Base-by-base conservation (phyloP, 2,329 filamentous ascomycete genomes). In the Colletotrichum australisinense region DNA sequence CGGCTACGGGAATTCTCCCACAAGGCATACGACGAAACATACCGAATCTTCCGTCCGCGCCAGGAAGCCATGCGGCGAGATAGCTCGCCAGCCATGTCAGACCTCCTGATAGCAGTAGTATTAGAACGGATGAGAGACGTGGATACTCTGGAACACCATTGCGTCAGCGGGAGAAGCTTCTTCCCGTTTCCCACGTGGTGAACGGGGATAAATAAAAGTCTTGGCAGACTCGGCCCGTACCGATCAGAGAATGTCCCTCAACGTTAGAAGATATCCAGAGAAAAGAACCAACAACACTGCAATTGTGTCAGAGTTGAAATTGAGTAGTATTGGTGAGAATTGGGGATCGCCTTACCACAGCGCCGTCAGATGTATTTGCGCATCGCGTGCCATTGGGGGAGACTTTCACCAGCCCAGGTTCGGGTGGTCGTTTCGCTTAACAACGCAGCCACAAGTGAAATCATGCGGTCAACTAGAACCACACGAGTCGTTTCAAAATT, bases 191-290 rank as follows among this genome's bases (percentile, higher is more conserved):
- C 14, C n/a, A 66, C 38, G 16, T 58, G 53, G 28, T 24, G n/a
- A 24, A 52, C n/a, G 35, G 32, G 57, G 26, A 19, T 19, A 42
- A 42, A 3, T 19, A 8, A 19, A 24, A 56, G 16, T 66, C n/a
- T n/a, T 12, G 35, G 30, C 24, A 38, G 32, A 30, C 3, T 8
- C n/a, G 22, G 57, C 19, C 74, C 79, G 68, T 78, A 88, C 88
- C 86, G 74, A 86, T 84, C 66, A 89, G 79, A 24, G 85, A 86
- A 76, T 88, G 87, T 52, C 83, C 83, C 70, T 88, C 84, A 14
- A 88, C 78, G 7, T 83, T 85, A 73, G 83, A 81, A 3, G 83
- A 84, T 16, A 88, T 81, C 80, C 86, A 89, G 56, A 85, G 77
- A 77, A 89, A 88, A 3, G 86, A 88, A 58, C 82, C 76, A 16